These are phyloP conservation scores for Cyberlindnera veronae DNA, from an alignment of 805 yeast species.

Conservation along the genomic window DNA sequence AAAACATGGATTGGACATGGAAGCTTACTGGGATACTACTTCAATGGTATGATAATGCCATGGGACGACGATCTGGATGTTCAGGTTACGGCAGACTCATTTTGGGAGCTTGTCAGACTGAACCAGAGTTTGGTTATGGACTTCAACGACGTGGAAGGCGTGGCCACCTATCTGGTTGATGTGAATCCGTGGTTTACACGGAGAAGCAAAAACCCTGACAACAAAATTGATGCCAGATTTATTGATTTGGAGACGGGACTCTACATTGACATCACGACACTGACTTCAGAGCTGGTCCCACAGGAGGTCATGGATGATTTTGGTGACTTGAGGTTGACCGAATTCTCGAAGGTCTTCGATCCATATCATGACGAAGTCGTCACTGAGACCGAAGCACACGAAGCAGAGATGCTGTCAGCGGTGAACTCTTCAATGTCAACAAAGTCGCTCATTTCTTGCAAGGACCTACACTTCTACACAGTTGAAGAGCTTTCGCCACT, in stretches of 20 bases:
- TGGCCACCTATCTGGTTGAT: conserved; percentile 47
- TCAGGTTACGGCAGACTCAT: conserved; percentile 45
- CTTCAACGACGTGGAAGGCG: conserved; percentile 39
- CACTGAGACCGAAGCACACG: conserved; percentile 29
- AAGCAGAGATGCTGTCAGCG: conserved; percentile 30
- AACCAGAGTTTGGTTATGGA: conserved; percentile 46
- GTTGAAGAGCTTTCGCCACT: conserved; percentile 52
- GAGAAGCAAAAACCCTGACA: conserved; percentile 50
- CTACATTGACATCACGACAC: conserved; percentile 69
- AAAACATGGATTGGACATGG: conserved; percentile 59
- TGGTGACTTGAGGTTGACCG: conserved; percentile 8
- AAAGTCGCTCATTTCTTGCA: conserved; percentile 43
- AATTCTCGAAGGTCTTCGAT: conserved; percentile 12
- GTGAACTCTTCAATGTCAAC: conserved; percentile 26
- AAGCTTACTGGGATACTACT: conserved; percentile 50
- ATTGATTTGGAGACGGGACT: conserved; percentile 68
- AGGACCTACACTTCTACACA: conserved; percentile 56
- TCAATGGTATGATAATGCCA: conserved; percentile 55
- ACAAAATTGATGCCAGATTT: conserved; percentile 70
- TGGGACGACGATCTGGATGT: conserved; percentile 64
- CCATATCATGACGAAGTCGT: conserved; percentile 31
- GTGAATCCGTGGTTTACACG: conserved; percentile 47
- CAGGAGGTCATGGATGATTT: conserved; percentile 1
- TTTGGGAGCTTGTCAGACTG: conserved; percentile 38
- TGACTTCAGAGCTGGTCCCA: conserved; percentile 16